Evolutionary conservation across 2,329 filamentous ascomycete species (phyloP).

Genomic region (Chaetomiaceae sp.): DNA sequence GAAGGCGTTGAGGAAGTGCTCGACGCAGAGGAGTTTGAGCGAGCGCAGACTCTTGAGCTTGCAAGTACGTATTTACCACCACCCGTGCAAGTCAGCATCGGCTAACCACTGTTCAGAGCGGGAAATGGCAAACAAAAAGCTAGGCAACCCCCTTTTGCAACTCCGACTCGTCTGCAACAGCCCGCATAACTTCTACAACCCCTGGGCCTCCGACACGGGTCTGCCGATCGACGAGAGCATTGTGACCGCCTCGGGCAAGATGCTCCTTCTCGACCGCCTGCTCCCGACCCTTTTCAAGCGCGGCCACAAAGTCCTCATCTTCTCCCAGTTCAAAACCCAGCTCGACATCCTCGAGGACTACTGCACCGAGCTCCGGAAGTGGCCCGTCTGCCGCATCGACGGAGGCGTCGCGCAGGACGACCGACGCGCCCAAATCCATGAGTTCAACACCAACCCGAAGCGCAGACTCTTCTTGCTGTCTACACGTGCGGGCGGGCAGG

Average conservation of each 20-base stretch:
- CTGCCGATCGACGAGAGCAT: constrained; percentile 70
- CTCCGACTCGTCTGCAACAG: constrained; percentile 88
- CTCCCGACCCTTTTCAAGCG: constrained; percentile 68
- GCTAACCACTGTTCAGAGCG: constrained; percentile 53
- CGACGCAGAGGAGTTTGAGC: constrained; percentile 58
- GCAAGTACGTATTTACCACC: constrained; percentile 57
- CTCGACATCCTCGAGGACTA: constrained; percentile 89
- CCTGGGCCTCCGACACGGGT: constrained; percentile 63
- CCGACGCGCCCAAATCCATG: constrained; percentile 65
- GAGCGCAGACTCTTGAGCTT: constrained; percentile 64
- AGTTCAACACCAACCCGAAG: constrained; percentile 63
- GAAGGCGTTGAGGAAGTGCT: constrained; percentile 34
- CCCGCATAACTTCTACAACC: constrained; percentile 95
- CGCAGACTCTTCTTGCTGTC: constrained; percentile 80
- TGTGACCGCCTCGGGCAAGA: constrained; percentile 86
- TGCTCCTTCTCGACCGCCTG: constrained; percentile 86
- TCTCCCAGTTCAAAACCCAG: constrained; percentile 94
- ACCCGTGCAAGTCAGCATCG: accelerated
- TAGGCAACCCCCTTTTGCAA: constrained; percentile 91
- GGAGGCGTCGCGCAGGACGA: constrained; percentile 75
- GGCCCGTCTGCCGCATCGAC: constrained; percentile 86
- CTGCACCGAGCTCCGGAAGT: constrained; percentile 68
- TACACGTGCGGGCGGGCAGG: constrained; percentile 87
- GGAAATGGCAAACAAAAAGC: constrained; percentile 84
- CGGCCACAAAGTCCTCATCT: constrained; percentile 89